Evolutionary conservation across 108 stramenopile species (phyloP).

Genomic region (Cyclotella cryptica): DNA sequence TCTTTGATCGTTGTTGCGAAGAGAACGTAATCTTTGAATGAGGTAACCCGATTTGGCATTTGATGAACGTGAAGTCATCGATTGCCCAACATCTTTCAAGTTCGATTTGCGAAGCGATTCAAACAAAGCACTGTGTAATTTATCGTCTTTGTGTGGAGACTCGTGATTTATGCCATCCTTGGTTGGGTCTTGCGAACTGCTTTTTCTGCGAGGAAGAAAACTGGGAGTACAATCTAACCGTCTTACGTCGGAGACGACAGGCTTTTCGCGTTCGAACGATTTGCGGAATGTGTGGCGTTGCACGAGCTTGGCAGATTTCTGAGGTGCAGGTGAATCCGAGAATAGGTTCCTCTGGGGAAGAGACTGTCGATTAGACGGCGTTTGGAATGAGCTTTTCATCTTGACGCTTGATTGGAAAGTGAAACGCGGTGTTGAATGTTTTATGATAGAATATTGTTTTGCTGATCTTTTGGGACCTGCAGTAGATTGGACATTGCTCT

Average conservation of each 20-base stretch:
- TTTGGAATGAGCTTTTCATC: slow-evolving; percentile 15
- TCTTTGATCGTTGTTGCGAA: slow-evolving; percentile 32
- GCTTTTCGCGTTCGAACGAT: not conserved
- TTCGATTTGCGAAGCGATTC: not conserved
- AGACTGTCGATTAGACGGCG: slow-evolving; percentile 15
- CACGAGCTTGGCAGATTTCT: slow-evolving; percentile 12
- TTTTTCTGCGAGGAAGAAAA: not conserved
- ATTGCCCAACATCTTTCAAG: not conserved
- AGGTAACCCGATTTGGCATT: slow-evolving; percentile 23
- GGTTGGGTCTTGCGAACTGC: not conserved
- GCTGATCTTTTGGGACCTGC: not conserved
- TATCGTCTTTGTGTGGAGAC: not conserved
- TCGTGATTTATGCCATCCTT: not conserved
- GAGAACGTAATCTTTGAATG: slow-evolving; percentile 30
- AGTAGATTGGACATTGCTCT: not conserved
- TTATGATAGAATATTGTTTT: slow-evolving; percentile 11
- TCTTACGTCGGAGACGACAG: not conserved
- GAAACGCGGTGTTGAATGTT: slow-evolving; percentile 21
- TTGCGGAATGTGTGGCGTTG: slow-evolving; percentile 31
- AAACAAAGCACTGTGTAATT: not conserved
- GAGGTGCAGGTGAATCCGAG: not conserved
- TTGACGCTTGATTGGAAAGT: slow-evolving; percentile 24
- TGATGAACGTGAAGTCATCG: not conserved
- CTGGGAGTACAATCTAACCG: slow-evolving; percentile 7
- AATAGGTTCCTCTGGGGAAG: slow-evolving; percentile 12